Conservation (phyloP, 371 early-diverging fungal species). For the Coemansia sp. region DNA sequence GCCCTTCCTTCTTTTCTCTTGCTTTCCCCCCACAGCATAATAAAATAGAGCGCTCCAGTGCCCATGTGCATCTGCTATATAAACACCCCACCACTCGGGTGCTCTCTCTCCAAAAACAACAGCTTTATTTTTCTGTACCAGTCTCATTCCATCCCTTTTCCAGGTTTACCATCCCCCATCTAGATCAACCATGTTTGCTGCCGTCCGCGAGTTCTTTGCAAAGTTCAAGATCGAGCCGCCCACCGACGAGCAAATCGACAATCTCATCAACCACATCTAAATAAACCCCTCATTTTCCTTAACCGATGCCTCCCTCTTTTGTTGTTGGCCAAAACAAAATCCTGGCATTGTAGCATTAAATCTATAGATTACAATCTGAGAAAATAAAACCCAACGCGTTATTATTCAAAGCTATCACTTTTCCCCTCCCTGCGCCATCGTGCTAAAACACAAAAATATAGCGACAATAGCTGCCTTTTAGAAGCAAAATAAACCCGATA, state of each 20-base stretch:
- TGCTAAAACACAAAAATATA: too few relatives aligned
- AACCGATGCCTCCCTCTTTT: not conserved
- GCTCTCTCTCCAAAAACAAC: too few relatives aligned
- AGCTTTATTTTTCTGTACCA: not conserved
- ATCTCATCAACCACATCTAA: constrained; percentile 13
- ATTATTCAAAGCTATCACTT: too few relatives aligned
- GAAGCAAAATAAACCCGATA: too few relatives aligned
- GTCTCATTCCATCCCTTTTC: not conserved
- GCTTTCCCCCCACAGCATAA: not conserved
- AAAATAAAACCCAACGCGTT: too few relatives aligned
- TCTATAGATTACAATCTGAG: too few relatives aligned
- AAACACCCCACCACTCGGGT: not conserved
- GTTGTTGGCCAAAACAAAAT: too few relatives aligned
- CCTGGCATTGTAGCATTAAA: too few relatives aligned
- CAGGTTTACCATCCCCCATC: not conserved
- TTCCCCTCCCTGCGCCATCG: too few relatives aligned
- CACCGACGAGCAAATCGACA: constrained; percentile 24
- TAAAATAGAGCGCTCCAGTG: too few relatives aligned
- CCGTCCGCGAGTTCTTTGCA: constrained; percentile 15
- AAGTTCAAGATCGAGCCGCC: constrained; percentile 23
- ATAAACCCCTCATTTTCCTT: not conserved
- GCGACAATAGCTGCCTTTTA: too few relatives aligned
- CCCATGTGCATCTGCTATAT: too few relatives aligned
- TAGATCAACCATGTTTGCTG: constrained; percentile 16
- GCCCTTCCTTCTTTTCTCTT: not conserved